A percentile compares a stretch with the other conserved stretches of the same genome.
These are phyloP conservation scores for Pseudoscleropodium purum DNA, from an alignment of 225 moss, liverwort and hornwort genomes.

Conservation along the genomic window DNA sequence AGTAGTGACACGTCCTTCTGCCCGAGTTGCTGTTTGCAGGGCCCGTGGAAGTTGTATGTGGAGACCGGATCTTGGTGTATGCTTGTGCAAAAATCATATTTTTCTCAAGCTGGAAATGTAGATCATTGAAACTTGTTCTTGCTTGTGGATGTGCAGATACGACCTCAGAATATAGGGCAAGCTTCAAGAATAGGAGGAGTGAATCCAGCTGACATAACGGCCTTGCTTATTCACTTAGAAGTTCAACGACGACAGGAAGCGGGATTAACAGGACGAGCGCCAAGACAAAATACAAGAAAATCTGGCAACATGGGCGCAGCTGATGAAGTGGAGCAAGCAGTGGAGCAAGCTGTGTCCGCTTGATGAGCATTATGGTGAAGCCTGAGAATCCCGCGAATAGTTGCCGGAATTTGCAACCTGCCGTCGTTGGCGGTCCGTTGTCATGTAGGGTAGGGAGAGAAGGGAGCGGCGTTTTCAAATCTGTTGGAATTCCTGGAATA, in stretches of 20 bases:
- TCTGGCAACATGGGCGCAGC: neutral
- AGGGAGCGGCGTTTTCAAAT: neutral
- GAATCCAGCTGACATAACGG: slow-evolving; percentile 81
- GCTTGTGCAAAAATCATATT: neutral
- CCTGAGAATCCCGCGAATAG: neutral
- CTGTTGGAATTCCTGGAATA: neutral
- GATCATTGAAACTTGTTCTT: neutral
- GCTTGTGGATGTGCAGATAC: slow-evolving; percentile 46
- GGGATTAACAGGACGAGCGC: neutral
- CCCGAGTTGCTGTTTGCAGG: neutral
- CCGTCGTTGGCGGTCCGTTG: neutral
- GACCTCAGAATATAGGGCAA: slow-evolving; percentile 83
- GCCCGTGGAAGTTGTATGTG: neutral
- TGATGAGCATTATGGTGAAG: neutral
- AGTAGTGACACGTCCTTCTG: neutral
- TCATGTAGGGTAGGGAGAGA: too few relatives aligned
- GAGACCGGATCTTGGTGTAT: neutral
- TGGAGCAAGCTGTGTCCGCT: slow-evolving; percentile 3
- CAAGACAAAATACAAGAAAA: neutral
- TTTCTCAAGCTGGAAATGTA: neutral
- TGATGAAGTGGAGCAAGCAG: slow-evolving; percentile 1
- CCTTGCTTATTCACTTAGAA: slow-evolving; percentile 71
- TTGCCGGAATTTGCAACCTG: neutral
- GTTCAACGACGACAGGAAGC: slow-evolving; percentile 39
- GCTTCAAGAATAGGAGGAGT: slow-evolving; percentile 89